These are phyloP conservation scores for Melocanna baccifera DNA, from an alignment of 176 grass and related monocot genomes.

Conservation along the genomic window DNA sequence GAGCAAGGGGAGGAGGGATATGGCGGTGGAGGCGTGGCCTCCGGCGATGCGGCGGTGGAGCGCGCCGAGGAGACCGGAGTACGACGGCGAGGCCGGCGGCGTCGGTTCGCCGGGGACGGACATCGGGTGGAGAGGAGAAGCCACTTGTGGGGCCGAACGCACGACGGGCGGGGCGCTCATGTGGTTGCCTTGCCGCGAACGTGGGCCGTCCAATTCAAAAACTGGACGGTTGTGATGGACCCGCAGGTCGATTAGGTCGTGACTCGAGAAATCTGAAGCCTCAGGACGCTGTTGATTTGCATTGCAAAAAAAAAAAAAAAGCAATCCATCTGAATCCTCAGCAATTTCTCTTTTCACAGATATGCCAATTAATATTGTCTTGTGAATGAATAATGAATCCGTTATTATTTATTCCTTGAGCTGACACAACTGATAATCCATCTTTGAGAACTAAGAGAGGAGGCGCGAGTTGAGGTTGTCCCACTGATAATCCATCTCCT, in stretches of 20 bases:
- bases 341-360: too few relatives aligned
- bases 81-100: not conserved
- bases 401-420: too few relatives aligned
- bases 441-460: conserved; percentile 56
- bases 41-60: conserved; percentile 42
- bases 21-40: conserved; percentile 38
- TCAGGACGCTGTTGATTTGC: too few relatives aligned
- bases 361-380: too few relatives aligned
- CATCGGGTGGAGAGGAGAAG: conserved; percentile 25
- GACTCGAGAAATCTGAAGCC: too few relatives aligned
- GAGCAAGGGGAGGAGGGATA: not conserved
- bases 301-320: too few relatives aligned
- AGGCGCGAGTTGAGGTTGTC: conserved; percentile 53
- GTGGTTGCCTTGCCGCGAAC: not conserved
- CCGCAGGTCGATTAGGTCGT: not conserved
- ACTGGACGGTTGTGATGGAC: conserved; percentile 12
- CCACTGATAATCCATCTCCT: conserved; percentile 64
- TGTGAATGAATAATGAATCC: too few relatives aligned
- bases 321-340: too few relatives aligned
- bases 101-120: conserved; percentile 1
- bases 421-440: too few relatives aligned
- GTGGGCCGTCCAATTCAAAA: conserved; percentile 27
- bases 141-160: not conserved
- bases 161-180: not conserved
- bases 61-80: conserved; percentile 42